Base-by-base conservation (phyloP, 257 asterid species). In the Lithospermum erythrorhizon region DNA sequence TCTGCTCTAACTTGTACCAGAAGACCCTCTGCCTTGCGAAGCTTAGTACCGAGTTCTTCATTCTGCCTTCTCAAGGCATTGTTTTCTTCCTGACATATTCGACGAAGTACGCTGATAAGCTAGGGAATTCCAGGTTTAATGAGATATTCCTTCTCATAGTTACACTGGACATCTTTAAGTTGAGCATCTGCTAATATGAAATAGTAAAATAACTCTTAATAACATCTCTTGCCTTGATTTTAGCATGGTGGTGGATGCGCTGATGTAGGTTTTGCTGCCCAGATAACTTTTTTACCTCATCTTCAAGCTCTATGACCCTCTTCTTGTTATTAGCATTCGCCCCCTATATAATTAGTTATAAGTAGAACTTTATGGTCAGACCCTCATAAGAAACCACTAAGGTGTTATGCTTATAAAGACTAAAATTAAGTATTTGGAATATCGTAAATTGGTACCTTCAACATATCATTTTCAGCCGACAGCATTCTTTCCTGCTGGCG, bases 171-270 rank as follows among this genome's bases (percentile, higher is more conserved):
- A 53, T 5, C 6, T 10, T 18, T 19, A 22, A 18, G 13, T 61
- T 54, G 27, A 21, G n/a, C 19, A 21, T 17, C 51, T 20, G 55
- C 23, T 55, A 37, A 7, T 11, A 29, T 10, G 3, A 24, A 29
- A 49, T 24, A 27, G 35, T 45, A 35, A 21, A n/a, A 21, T 18
- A 6, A 52, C 8, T 52, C 21, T 6, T n/a, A 11, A 41, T 18
- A 15, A 41, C 56, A 57, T 63, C 21, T 35, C 74, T 63, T 73
- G 66, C 98, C 95, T 93, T 93, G 19, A 86, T 89, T 80, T 89
- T 93, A 27, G 96, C 95, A 70, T 93, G 99, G 78, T 93, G 99
- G 72, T 93, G 97, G 73, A 93, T 93, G 29, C 97, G 95, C 67
- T 93, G 97, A 49, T 93, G 97, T 72, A 93, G 82, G 73, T 93